Evolutionary conservation across 345 rosid genomes (phyloP).

Genomic region (Rhizophora apiculata): DNA sequence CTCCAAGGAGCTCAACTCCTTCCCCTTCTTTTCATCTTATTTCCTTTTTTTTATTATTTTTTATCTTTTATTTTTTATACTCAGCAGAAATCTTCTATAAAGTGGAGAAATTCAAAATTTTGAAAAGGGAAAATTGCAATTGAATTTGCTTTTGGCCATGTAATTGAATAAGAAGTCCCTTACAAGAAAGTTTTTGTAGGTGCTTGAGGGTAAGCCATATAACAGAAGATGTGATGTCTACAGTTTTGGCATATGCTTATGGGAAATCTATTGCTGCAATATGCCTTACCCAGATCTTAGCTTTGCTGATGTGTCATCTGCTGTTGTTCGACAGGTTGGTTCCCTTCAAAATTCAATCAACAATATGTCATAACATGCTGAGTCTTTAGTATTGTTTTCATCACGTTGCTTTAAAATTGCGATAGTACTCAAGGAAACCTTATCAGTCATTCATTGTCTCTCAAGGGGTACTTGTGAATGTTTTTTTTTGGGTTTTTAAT

Average conservation of each 20-base stretch:
- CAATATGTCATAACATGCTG: not conserved
- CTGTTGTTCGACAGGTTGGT: conserved; percentile 76
- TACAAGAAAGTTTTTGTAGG: conserved; percentile 37
- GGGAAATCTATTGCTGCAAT: conserved; percentile 97
- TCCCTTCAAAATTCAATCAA: conserved; percentile 1
- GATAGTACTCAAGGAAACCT: too few species aligned
- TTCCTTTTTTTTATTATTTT: not conserved
- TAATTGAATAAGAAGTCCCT: not conserved
- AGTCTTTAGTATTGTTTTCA: not conserved
- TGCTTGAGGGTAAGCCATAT: conserved; percentile 89
- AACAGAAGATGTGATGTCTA: conserved; percentile 91
- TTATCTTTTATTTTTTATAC: too few species aligned
- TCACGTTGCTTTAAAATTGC: too few species aligned
- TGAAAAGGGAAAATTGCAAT: not conserved
- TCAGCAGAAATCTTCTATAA: too few species aligned
- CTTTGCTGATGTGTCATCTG: conserved; percentile 72
- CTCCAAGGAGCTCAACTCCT: not conserved
- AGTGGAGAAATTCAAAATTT: too few species aligned
- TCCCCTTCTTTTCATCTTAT: too few species aligned
- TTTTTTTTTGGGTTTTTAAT: not conserved
- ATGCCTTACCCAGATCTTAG: conserved; percentile 91
- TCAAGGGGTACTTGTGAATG: too few species aligned
- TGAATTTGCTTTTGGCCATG: not conserved
- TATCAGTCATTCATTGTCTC: too few species aligned
- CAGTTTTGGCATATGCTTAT: conserved; percentile 94